A percentile compares a stretch with the other conserved stretches of the same genome.
phyloP scores from a whole-genome alignment of 116 monocot genomes.

The Posidonia oceanica region DNA sequence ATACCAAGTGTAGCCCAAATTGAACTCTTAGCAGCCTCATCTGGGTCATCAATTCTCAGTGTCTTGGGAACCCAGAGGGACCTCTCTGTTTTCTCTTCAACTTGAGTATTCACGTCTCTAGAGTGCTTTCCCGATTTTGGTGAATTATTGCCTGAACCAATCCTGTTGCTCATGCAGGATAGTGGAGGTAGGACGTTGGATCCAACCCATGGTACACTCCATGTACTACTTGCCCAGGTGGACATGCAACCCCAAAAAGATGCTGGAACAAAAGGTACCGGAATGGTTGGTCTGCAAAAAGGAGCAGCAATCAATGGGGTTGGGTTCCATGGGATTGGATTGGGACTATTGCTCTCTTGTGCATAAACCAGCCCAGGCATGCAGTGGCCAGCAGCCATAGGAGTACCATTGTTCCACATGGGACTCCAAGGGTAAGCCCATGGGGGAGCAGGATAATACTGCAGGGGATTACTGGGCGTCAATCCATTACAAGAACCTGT shows the following conservation, averaged over 20 bases:
- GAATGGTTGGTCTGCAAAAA: slow-evolving; percentile 42
- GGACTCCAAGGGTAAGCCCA: slow-evolving; percentile 67
- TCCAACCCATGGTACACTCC: slow-evolving; percentile 59
- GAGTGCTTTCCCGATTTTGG: slow-evolving; percentile 78
- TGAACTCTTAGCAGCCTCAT: slow-evolving; percentile 93
- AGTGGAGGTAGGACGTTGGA: slow-evolving; percentile 26
- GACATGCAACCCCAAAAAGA: slow-evolving; percentile 53
- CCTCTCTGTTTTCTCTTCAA: slow-evolving; percentile 51
- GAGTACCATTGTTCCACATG: slow-evolving; percentile 40
- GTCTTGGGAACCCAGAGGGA: slow-evolving; percentile 94
- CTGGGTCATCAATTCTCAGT: slow-evolving; percentile 78
- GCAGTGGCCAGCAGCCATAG: slow-evolving; percentile 14
- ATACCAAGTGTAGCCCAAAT: slow-evolving; percentile 92
- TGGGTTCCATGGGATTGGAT: slow-evolving; percentile 26
- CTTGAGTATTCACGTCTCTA: slow-evolving; percentile 32
- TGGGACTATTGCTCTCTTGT: slow-evolving; percentile 18
- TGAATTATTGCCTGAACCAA: slow-evolving; percentile 38
- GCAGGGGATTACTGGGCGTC: slow-evolving; percentile 28
- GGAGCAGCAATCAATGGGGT: slow-evolving; percentile 34
- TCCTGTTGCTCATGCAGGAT: slow-evolving; percentile 43
- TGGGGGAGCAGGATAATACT: slow-evolving; percentile 54
- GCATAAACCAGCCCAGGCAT: neutral
- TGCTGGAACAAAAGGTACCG: slow-evolving; percentile 59
- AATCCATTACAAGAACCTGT: slow-evolving; percentile 31
- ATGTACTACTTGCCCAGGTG: slow-evolving; percentile 39